phyloP scores from a whole-genome alignment of 202 grass and related monocot species.

The Elaeis oleifera region DNA sequence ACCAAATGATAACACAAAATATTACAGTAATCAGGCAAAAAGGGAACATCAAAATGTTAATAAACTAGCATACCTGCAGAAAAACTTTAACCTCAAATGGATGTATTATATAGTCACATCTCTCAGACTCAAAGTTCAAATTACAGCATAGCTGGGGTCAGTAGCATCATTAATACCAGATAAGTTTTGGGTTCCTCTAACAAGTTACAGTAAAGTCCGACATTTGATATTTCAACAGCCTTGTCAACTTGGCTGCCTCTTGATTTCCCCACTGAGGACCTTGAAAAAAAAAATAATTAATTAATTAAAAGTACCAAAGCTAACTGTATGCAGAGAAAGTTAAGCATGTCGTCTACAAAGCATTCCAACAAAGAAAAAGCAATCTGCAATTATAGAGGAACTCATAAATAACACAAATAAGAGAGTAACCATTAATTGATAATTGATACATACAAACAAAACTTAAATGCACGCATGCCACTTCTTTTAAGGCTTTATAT shows the following conservation, averaged over 20 bases:
- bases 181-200: constrained; percentile 39
- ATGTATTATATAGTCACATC: constrained; percentile 75
- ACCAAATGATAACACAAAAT: constrained; percentile 17
- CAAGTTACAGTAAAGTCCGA: constrained; percentile 68
- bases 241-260: constrained; percentile 79
- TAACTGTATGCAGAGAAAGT: background rate
- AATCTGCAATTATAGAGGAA: background rate
- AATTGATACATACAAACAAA: no score
- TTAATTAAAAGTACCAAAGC: constrained; percentile 3
- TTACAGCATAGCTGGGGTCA: constrained; percentile 29
- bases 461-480: no score
- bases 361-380: background rate
- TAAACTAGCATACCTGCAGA: constrained; percentile 57
- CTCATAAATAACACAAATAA: constrained; percentile 1
- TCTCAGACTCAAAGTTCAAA: constrained; percentile 40
- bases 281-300: background rate
- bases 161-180: constrained; percentile 38
- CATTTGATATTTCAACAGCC: constrained; percentile 75
- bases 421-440: no score
- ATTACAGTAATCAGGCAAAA: constrained; percentile 11
- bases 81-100: constrained; percentile 66
- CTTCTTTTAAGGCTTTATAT: no score
- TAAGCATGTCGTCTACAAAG: background rate
- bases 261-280: constrained; percentile 64
- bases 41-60: constrained; percentile 17